Evolutionary conservation across 306 rosid genomes (phyloP), one percentile per base, ranked within the genome.

Genomic region (Comarum palustre): DNA sequence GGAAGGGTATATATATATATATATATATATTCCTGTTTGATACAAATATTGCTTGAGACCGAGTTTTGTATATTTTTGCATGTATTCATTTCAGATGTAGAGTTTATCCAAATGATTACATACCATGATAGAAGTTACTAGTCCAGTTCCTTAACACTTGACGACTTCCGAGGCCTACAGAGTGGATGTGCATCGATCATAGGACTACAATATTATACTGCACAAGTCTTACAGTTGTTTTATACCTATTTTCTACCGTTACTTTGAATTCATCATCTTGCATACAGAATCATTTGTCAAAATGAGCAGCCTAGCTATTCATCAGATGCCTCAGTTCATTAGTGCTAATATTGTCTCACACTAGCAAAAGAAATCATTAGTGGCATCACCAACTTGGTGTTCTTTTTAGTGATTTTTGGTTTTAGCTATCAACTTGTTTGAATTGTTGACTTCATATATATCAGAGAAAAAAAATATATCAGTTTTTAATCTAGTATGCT

Each of bases 381-480:
- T 22, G 2, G 8, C 41, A 60, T 60, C 14, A 29, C 32, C 65
- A 59, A 59, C 39, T 29, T 29, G 65, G 20, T 29, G 0, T 59
- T 59, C 41, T 59, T 59, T 11, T 58, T 6, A 4, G 19, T 4
- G 36, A 9, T 27, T 3, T 22, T 27, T 59, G 39, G 10, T 14
- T 59, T 59, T 31, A 15, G 41, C n/a, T 24, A 25, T 25, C 63
- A 57, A 59, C 42, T 60, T 60, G 66, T 60, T 60, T 41, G 41
- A 60, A 60, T 15, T n/a, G 66, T 60, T 60, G 66, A 13, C 36
- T 60, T 29, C 66, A 6, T 13, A 60, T 15, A n/a, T n/a, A n/a
- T n/a, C 66, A 60, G 13, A 60, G 16, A 57, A 2, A 57, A 12
- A 57, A 25, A 57, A 25, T 19, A 39, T 39, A 20, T 31, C 15